Conservation (phyloP, 352 stramenopile genomes). For the Phytophthora megakarya region DNA sequence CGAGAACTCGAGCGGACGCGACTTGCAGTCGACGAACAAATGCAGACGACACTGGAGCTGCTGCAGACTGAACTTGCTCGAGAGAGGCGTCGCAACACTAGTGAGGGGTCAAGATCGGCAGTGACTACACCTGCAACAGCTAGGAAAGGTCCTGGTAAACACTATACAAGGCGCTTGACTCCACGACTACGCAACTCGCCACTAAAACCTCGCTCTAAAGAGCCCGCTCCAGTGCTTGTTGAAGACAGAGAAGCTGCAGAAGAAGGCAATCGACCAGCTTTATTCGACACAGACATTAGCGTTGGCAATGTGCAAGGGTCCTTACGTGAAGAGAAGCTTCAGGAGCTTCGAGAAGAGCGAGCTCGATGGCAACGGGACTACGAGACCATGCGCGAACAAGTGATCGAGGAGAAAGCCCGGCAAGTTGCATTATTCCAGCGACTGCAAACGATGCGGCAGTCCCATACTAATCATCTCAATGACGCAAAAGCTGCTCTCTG, state of each 20-base stretch:
- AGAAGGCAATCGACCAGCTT: neutral
- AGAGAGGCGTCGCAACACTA: slow-evolving; percentile 3
- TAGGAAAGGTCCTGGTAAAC: slow-evolving; percentile 11
- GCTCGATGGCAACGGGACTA: slow-evolving; percentile 32
- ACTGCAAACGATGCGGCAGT: slow-evolving; percentile 25
- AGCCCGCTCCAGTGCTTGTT: neutral
- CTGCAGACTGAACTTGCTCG: slow-evolving; percentile 32
- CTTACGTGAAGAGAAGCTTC: slow-evolving; percentile 29
- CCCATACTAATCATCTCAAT: slow-evolving; percentile 24
- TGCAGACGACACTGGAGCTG: slow-evolving; percentile 35
- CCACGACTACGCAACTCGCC: slow-evolving; percentile 31
- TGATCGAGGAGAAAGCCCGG: slow-evolving; percentile 37
- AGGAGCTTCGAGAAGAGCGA: slow-evolving; percentile 22
- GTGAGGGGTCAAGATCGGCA: neutral
- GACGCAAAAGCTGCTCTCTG: slow-evolving; percentile 25
- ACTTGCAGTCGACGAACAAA: slow-evolving; percentile 33
- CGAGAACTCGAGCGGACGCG: slow-evolving; percentile 29
- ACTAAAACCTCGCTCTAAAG: slow-evolving; percentile 22
- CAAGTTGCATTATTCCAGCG: slow-evolving; percentile 40
- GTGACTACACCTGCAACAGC: neutral
- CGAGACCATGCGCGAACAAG: slow-evolving; percentile 37
- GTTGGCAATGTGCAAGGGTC: slow-evolving; percentile 10
- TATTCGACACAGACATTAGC: slow-evolving; percentile 8
- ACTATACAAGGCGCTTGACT: slow-evolving; percentile 14
- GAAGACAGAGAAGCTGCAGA: slow-evolving; percentile 10